Percentiles rank a stretch among this genome's conserved stretches.
phyloP scores from a whole-genome alignment of 257 asterid species.

The Plantago elongata region DNA sequence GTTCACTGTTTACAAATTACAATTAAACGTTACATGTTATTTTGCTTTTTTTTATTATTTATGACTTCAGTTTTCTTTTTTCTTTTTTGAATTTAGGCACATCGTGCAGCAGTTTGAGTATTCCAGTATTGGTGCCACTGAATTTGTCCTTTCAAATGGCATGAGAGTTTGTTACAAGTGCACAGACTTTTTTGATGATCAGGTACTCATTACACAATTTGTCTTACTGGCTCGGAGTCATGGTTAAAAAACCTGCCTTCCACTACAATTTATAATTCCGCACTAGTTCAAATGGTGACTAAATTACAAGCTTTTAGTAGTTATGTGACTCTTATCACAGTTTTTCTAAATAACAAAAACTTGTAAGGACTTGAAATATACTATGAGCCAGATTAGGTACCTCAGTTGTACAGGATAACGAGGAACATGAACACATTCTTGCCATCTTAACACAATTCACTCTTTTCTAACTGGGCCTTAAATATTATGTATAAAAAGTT shows the following conservation, averaged over 20 bases:
- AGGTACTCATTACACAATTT: conserved; percentile 42
- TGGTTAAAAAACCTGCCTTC: conserved; percentile 2
- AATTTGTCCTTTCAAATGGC: conserved; percentile 83
- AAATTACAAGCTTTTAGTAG: too few species aligned
- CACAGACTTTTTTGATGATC: conserved; percentile 90
- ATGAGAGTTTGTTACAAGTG: conserved; percentile 92
- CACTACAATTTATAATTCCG: neutral
- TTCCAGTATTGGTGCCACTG: conserved; percentile 63
- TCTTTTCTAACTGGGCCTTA: neutral
- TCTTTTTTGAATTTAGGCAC: conserved; percentile 41
- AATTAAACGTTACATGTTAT: neutral
- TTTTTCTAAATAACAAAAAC: neutral
- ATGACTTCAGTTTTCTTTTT: neutral
- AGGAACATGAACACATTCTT: neutral
- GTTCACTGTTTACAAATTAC: neutral
- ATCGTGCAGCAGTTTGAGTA: conserved; percentile 62
- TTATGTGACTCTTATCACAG: neutral
- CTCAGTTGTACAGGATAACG: neutral
- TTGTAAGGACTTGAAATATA: conserved; percentile 1
- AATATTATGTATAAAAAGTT: too few species aligned
- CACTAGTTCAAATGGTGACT: neutral
- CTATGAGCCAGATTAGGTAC: neutral
- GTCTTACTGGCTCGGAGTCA: conserved; percentile 7
- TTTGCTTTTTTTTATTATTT: neutral
- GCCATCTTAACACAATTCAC: neutral